These are phyloP conservation scores for Alternaria postmessia DNA, from an alignment of 2,329 filamentous ascomycete species.

Conservation along the genomic window DNA sequence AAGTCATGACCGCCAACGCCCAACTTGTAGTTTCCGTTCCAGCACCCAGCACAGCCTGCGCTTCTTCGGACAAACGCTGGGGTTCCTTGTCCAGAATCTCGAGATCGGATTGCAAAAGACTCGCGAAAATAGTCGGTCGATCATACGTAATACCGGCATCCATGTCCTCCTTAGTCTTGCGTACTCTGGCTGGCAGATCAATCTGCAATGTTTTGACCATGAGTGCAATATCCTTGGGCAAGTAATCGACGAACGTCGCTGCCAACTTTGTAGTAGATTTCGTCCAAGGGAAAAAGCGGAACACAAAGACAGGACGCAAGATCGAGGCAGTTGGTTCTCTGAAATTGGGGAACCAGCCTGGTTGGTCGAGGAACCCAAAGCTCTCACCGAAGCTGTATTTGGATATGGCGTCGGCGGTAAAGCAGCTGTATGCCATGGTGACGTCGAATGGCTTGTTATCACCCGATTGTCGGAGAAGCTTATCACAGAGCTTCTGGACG, in stretches of 20 bases:
- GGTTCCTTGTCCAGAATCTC: slow-evolving; percentile 28
- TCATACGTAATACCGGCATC: slow-evolving; percentile 36
- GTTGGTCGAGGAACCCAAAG: slow-evolving; percentile 36
- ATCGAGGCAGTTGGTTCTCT: slow-evolving; percentile 30
- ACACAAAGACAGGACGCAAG: slow-evolving; percentile 32
- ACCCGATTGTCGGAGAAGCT: slow-evolving; percentile 31
- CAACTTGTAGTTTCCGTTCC: slow-evolving; percentile 48
- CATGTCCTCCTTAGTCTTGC: slow-evolving; percentile 30
- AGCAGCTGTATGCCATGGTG: slow-evolving; percentile 39
- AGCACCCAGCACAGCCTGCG: slow-evolving; percentile 41
- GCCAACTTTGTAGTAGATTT: slow-evolving; percentile 28
- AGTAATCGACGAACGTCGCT: slow-evolving; percentile 28
- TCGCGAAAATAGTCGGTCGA: slow-evolving; percentile 34
- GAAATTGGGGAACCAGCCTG: slow-evolving; percentile 39
- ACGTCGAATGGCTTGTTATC: slow-evolving; percentile 29
- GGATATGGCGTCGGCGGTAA: slow-evolving; percentile 36
- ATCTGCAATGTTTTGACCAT: slow-evolving; percentile 39
- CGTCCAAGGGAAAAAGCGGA: slow-evolving; percentile 36
- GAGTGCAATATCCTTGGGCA: slow-evolving; percentile 29
- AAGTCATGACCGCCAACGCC: slow-evolving; percentile 37
- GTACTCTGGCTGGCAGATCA: slow-evolving; percentile 33
- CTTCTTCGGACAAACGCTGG: slow-evolving; percentile 44
- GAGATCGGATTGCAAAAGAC: slow-evolving; percentile 26
- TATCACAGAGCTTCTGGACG: slow-evolving; percentile 37
- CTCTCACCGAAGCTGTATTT: slow-evolving; percentile 34